Evolutionary conservation across 2,329 filamentous ascomycete genomes (phyloP).

Genomic region (Hymenoscyphus fructigenus): DNA sequence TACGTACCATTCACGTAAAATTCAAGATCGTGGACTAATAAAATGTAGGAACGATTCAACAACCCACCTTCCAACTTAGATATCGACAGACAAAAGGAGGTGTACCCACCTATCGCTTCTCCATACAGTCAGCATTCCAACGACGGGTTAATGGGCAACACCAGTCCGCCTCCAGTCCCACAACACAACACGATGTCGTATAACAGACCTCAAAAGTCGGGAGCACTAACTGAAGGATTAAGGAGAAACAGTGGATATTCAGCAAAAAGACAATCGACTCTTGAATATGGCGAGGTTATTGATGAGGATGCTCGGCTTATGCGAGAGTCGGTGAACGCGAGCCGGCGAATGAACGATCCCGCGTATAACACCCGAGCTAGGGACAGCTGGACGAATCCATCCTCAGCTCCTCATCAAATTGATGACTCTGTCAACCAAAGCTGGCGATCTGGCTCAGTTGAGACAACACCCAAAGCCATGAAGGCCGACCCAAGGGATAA

Average conservation of each 20-base stretch:
- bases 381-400: conserved; percentile 33
- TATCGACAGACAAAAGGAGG: conserved; percentile 30
- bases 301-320: conserved; percentile 38
- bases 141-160: conserved; percentile 33
- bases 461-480: conserved; percentile 30
- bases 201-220: conserved; percentile 22
- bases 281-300: conserved; percentile 29
- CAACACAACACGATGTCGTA: conserved; percentile 19
- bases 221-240: conserved; percentile 23
- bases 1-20: conserved; percentile 20
- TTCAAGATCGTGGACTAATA: neutral
- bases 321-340: conserved; percentile 35
- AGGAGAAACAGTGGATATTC: conserved; percentile 34
- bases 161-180: conserved; percentile 27
- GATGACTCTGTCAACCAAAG: conserved; percentile 22
- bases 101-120: conserved; percentile 26
- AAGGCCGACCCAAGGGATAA: conserved; percentile 25
- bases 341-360: conserved; percentile 30
- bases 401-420: conserved; percentile 19
- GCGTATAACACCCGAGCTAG: conserved; percentile 22
- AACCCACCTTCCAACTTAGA: conserved; percentile 32
- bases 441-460: conserved; percentile 24
- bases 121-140: conserved; percentile 35
- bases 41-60: conserved; percentile 1
- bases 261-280: conserved; percentile 30